Evolutionary conservation across 2,329 filamentous ascomycete species (phyloP), one percentile per base, ranked within the genome.

Genomic region (Cryphonectria parasitica): DNA sequence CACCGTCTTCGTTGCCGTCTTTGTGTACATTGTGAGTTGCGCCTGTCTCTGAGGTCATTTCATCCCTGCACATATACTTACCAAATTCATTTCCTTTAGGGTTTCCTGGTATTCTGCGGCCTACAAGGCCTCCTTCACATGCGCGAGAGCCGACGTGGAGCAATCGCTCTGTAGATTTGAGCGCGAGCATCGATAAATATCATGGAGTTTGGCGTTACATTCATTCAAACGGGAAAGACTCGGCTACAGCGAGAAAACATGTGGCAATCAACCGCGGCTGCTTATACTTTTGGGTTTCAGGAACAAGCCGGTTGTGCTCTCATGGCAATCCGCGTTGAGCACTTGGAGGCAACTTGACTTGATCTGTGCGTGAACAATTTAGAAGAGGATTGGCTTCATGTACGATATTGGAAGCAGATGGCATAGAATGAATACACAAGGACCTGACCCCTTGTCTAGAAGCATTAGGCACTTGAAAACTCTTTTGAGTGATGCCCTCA

Each of bases 91-190:
- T 17, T 2, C 31, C 31, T 28, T 45, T 3, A 97, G 95, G 90
- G 87, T 25, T 98, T 98, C 86, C 88, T 98, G 69, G 86, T 97
- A 66, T 98, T 97, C 83, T 98, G 95, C 82, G 92, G 91, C 70
- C 89, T 95, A 75, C 95, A 98, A 81, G 95, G 94, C 74, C 89
- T 92, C 78, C 87, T 98, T 73, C 94, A 98, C 82, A 83, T 93
- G 77, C 91, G 94, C 81, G 91, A 95, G 81, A 94, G 89, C 82
- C 88, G 92, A 81, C 87, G 92, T 79, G 95, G 95, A 74, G 92
- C 93, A 73, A 97, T 97, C 83, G 89, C 92, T 72, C 85, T 97
- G 79, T 87, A 80, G 69, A 65, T 41, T 19, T 31, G 64, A 64
- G 45, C 49, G 41, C 58, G n/a, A 49, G 69, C 64, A 70, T 72